phyloP scores from a whole-genome alignment of 352 stramenopile genomes.

The Aphanomyces stellatus region DNA sequence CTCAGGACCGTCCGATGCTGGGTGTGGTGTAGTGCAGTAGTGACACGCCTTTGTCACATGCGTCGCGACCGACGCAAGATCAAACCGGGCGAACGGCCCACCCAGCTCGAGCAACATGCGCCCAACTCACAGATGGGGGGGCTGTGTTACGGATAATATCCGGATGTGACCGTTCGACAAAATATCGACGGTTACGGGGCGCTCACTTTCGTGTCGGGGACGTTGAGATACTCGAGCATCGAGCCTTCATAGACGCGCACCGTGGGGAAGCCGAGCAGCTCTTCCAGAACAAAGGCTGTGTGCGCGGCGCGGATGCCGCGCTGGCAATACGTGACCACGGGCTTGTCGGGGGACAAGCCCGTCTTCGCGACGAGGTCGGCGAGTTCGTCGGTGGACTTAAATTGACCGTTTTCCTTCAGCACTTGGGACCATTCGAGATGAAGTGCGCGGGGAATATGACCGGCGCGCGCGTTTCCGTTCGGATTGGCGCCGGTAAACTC shows the following conservation, averaged over 20 bases:
- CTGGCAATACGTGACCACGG: constrained; percentile 71
- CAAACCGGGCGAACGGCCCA: no score
- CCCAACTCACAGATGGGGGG: no score
- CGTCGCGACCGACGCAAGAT: no score
- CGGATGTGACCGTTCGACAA: neutral
- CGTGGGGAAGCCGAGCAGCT: constrained; percentile 40
- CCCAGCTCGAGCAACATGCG: no score
- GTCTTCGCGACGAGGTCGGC: constrained; percentile 31
- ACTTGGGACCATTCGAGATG: constrained; percentile 66
- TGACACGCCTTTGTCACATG: no score
- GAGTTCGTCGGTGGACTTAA: constrained; percentile 51
- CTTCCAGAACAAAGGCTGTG: constrained; percentile 57
- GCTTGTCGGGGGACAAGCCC: constrained; percentile 31
- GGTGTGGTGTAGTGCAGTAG: no score
- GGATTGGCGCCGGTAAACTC: constrained; percentile 33
- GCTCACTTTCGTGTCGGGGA: constrained; percentile 48
- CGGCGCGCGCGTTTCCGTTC: constrained; percentile 35
- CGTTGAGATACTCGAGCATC: constrained; percentile 75
- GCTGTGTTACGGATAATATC: neutral
- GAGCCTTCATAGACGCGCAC: constrained; percentile 67
- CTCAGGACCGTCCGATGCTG: no score
- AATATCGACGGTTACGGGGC: no score
- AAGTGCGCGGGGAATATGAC: constrained; percentile 56
- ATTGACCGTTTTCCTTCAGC: constrained; percentile 45
- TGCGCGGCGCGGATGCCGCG: constrained; percentile 56